phyloP scores from a whole-genome alignment of 495 filamentous ascomycete genomes.

The Penicillium tannophilum region DNA sequence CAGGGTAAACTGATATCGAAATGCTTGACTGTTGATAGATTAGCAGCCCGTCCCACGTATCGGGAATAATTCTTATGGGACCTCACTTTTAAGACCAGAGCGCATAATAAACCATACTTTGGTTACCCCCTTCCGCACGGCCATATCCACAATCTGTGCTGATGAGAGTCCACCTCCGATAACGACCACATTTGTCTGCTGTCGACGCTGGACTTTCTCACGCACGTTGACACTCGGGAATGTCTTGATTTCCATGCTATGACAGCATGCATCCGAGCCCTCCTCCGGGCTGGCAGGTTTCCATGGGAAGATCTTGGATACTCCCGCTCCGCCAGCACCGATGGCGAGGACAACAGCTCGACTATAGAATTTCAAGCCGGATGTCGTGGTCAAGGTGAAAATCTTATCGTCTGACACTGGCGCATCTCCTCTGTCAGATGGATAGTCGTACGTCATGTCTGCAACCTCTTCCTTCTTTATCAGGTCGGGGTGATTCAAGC shows the following conservation, averaged over 20 bases:
- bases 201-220: slow-evolving; percentile 47
- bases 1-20: slow-evolving; percentile 65
- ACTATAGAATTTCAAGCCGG: slow-evolving; percentile 47
- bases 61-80: too few species aligned
- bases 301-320: slow-evolving; percentile 51
- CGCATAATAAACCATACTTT: slow-evolving; percentile 62
- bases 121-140: slow-evolving; percentile 52
- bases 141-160: slow-evolving; percentile 61
- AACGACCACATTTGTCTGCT: slow-evolving; percentile 55
- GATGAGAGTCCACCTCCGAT: slow-evolving; percentile 64
- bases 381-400: slow-evolving; percentile 54
- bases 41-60: background rate
- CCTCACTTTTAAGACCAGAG: slow-evolving; percentile 51
- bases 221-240: slow-evolving; percentile 50
- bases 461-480: slow-evolving; percentile 52
- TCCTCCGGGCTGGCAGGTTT: slow-evolving; percentile 38
- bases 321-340: slow-evolving; percentile 50
- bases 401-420: slow-evolving; percentile 35
- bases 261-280: slow-evolving; percentile 48
- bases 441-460: slow-evolving; percentile 52
- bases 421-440: slow-evolving; percentile 16
- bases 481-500: slow-evolving; percentile 42
- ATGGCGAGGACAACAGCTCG: slow-evolving; percentile 58
- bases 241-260: slow-evolving; percentile 55
- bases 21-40: slow-evolving; percentile 50